Evolutionary conservation across 139 green algal genomes (phyloP).

Genomic region (Gonium pectorale): DNA sequence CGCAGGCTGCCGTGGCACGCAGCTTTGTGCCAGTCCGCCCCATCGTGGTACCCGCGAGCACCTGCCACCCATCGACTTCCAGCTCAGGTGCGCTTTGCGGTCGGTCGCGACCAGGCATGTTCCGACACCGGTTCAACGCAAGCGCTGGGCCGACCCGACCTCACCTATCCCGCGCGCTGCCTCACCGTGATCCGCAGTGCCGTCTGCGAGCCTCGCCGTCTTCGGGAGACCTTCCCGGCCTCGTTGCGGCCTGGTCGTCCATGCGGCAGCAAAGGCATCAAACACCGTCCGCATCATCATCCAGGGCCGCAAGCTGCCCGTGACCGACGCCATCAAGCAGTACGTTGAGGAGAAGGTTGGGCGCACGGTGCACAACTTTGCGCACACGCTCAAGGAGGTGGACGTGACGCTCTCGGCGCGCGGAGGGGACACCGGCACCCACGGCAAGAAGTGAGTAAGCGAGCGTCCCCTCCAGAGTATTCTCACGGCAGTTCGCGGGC

Average conservation of each 20-base stretch:
- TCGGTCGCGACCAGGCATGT: no score
- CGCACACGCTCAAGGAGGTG: constrained; percentile 70
- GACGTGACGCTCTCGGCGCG: constrained; percentile 73
- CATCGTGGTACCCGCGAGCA: not conserved
- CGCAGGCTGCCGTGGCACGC: no score
- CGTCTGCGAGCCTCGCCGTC: not conserved
- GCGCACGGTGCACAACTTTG: constrained; percentile 69
- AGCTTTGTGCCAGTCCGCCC: no score
- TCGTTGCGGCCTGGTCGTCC: not conserved
- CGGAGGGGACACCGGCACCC: constrained; percentile 76
- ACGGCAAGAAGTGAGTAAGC: constrained; percentile 68
- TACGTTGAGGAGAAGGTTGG: constrained; percentile 80
- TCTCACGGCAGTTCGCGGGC: no score
- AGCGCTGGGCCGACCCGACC: no score
- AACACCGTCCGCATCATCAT: constrained; percentile 20
- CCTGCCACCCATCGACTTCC: not conserved
- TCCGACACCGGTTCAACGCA: no score
- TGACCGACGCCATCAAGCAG: constrained; percentile 77
- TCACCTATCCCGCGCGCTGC: no score
- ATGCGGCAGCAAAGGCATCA: not conserved
- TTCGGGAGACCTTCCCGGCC: not conserved
- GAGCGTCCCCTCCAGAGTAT: no score
- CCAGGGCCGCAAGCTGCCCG: constrained; percentile 69
- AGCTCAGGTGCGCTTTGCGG: not conserved
- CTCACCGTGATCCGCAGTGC: no score